These are phyloP conservation scores for Quercus phellos DNA, from an alignment of 331 rosid species.

Conservation along the genomic window DNA sequence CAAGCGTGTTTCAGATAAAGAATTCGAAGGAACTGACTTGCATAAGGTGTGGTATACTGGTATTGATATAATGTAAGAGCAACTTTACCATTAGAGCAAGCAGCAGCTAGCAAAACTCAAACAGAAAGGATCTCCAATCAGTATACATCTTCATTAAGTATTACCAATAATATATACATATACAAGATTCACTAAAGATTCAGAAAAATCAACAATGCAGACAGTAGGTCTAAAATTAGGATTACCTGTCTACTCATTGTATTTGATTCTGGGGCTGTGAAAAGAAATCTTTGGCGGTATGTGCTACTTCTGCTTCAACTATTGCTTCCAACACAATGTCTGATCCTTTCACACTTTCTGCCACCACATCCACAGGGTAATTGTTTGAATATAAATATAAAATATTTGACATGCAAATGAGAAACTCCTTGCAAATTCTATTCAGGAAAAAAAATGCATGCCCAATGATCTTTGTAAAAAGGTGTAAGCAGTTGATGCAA, in stretches of 20 bases:
- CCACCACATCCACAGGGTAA: slow-evolving; percentile 12
- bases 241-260: slow-evolving; percentile 1
- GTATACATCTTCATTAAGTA: neutral
- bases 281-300: slow-evolving; percentile 80
- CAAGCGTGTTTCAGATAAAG: neutral
- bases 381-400: neutral
- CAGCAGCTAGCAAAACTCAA: neutral
- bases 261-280: slow-evolving; percentile 46
- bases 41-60: neutral
- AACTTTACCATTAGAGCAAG: neutral
- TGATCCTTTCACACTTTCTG: slow-evolving; percentile 39
- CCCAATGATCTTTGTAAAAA: neutral
- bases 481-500: neutral
- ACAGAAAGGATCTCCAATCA: neutral
- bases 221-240: neutral
- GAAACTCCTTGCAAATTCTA: neutral
- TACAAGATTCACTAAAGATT: neutral
- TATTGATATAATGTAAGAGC: neutral
- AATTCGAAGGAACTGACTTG: neutral
- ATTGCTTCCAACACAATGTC: slow-evolving; percentile 49
- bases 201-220: neutral
- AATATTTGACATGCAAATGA: neutral
- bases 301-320: slow-evolving; percentile 59
- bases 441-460: neutral
- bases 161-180: neutral